These are phyloP conservation scores for Coelastrella sp. DNA, from an alignment of 139 green algal genomes.

Conservation along the genomic window DNA sequence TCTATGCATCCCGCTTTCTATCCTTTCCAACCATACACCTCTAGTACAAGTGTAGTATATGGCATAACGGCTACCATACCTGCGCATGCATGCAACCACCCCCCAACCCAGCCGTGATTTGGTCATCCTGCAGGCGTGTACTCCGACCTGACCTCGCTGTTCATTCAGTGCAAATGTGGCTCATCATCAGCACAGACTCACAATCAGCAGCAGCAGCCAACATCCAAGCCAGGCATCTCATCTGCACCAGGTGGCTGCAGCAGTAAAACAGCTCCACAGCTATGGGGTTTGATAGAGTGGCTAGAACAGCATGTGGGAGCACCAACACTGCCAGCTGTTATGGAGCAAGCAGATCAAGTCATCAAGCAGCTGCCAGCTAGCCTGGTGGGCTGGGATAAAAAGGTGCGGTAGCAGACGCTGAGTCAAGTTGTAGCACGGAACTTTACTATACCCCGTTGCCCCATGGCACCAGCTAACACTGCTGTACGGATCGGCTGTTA, in stretches of 20 bases:
- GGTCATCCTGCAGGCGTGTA: not conserved
- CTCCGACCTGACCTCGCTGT: not conserved
- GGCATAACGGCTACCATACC: not conserved
- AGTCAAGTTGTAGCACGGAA: too few species aligned
- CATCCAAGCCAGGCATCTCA: too few species aligned
- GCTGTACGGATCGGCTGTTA: too few species aligned
- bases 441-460: too few species aligned
- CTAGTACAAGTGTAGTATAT: not conserved
- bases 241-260: not conserved
- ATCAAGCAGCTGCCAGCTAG: not conserved
- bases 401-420: not conserved
- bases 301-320: not conserved
- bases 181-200: not conserved
- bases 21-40: too few species aligned
- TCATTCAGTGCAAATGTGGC: constrained; percentile 2
- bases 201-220: not conserved
- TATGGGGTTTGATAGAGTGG: constrained; percentile 26
- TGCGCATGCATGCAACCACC: not conserved
- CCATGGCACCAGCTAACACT: too few species aligned
- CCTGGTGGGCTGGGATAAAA: not conserved
- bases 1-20: too few species aligned
- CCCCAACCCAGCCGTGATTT: not conserved
- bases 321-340: not conserved
- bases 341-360: not conserved
- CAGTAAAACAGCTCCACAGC: not conserved